Base-by-base conservation (phyloP, 164 flowering plant species). In the Magnolia kwangsiensis region DNA sequence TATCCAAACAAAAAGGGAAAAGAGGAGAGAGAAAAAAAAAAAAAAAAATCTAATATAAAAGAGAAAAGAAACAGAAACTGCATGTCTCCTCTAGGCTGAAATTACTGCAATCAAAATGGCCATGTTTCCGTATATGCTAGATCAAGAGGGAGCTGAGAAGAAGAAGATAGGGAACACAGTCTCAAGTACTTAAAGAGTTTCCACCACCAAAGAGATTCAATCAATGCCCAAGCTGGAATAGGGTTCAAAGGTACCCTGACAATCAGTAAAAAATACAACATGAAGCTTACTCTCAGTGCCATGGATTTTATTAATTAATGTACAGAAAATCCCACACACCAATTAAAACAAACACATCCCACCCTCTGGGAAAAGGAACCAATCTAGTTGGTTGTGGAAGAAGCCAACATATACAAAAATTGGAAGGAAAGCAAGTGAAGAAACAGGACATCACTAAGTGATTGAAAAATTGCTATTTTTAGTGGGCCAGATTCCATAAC, bases 141-240 rank as follows among this genome's bases (percentile, higher is more conserved):
- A 11, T 50, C 71, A 49, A 16, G 29, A 20, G 21, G 67, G 78
- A 80, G 77, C 75, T 74, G 72, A 70, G 77, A 61, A 75, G 69
- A 74, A 77, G 66, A 51, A 3, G 64, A 67, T 23, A 70, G 50
- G 70, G 37, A 64, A 74, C 67, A 59, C 67, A 59, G 66, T 50
- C 71, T 45, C 50, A 49, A 74, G 20, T 37, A 49, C 24, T 63
- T 59, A 27, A 45, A 63, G 29, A 63, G 69, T 64, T 74, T 14
- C 69, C 78, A 72, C 79, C 86, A 75, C 78, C 74, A 75, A 45
- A 74, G 74, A 74, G 80, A 77, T 78, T 78, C 91, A 94, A 76
- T 94, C 98, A 75, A 94, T 91, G 80, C 96, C 96, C 94, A 94
- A 82, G 88, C 90, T 88, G 70, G 92, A 88, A 82, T 81, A 88